These are phyloP conservation scores for Litsea cubeba DNA, from an alignment of 164 flowering plant species.

Conservation along the genomic window DNA sequence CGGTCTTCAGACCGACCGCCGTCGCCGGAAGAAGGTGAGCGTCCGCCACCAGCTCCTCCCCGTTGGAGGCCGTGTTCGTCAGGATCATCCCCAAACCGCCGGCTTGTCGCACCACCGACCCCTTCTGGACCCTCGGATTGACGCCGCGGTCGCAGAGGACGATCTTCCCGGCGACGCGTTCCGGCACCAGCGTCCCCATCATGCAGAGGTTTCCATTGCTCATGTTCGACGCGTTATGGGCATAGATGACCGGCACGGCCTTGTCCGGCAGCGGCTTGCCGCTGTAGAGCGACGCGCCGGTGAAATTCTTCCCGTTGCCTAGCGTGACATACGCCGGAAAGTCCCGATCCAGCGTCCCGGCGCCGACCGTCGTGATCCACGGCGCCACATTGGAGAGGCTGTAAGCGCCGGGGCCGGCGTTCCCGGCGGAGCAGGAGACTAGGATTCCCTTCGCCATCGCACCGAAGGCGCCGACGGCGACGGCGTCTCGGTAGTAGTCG, in stretches of 20 bases:
- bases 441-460: conserved; percentile 66
- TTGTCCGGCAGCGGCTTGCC: conserved; percentile 39
- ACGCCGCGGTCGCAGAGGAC: conserved; percentile 80
- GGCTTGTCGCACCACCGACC: conserved; percentile 58
- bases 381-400: conserved; percentile 80
- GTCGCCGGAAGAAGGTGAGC: conserved; percentile 71
- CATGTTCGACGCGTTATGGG: conserved; percentile 48
- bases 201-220: conserved; percentile 53
- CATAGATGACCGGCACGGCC: conserved; percentile 46
- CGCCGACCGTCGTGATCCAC: conserved; percentile 89
- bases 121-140: conserved; percentile 56
- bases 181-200: conserved; percentile 43
- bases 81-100: conserved; percentile 92
- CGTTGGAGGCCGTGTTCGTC: conserved; percentile 52
- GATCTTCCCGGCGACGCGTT: conserved; percentile 67
- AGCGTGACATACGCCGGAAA: conserved; percentile 64
- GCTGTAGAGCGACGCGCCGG: conserved; percentile 63
- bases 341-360: conserved; percentile 86
- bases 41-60: conserved; percentile 78
- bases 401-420: conserved; percentile 52
- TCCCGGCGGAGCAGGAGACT: conserved; percentile 90
- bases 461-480: conserved; percentile 71
- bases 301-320: conserved; percentile 55
- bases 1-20: conserved; percentile 49
- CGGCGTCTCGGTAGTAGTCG: conserved; percentile 50